phyloP scores from a whole-genome alignment of 1,139 yeast species.

The Blastobotrys apis region DNA sequence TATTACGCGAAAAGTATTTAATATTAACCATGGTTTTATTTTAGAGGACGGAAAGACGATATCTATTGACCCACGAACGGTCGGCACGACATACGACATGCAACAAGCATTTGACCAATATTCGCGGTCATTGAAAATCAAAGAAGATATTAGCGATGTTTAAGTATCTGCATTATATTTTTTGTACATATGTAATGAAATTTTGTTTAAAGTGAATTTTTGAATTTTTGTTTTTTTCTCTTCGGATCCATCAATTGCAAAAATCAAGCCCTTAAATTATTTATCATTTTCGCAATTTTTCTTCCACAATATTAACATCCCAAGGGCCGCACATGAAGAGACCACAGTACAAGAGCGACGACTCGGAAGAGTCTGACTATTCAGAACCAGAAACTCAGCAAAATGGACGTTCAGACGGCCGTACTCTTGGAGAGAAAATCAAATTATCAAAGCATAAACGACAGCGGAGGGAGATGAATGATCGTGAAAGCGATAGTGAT shows the following conservation, averaged over 20 bases:
- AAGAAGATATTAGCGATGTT: conserved; percentile 38
- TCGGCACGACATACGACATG: conserved; percentile 36
- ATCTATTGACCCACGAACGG: conserved; percentile 59
- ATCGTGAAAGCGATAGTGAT: conserved; percentile 23
- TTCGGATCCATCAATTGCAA: too few species aligned
- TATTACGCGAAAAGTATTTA: neutral
- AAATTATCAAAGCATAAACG: too few species aligned
- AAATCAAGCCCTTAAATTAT: too few species aligned
- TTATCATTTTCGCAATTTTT: neutral
- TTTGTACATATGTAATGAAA: neutral
- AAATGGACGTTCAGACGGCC: too few species aligned
- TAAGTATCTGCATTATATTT: conserved; percentile 3
- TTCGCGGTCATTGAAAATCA: conserved; percentile 52
- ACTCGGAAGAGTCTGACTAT: neutral
- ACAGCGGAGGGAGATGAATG: too few species aligned
- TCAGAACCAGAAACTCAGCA: neutral
- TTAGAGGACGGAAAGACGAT: conserved; percentile 66
- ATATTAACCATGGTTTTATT: too few species aligned
- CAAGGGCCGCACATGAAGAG: conserved; percentile 1
- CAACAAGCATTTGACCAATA: conserved; percentile 47
- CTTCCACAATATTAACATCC: neutral
- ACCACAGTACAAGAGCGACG: conserved; percentile 3
- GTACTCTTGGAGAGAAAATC: too few species aligned
- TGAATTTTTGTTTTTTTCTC: too few species aligned
- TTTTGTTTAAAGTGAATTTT: too few species aligned